These are phyloP conservation scores for Melanogaster broomeanus DNA, from an alignment of 768 basidiomycete genomes.

Conservation along the genomic window DNA sequence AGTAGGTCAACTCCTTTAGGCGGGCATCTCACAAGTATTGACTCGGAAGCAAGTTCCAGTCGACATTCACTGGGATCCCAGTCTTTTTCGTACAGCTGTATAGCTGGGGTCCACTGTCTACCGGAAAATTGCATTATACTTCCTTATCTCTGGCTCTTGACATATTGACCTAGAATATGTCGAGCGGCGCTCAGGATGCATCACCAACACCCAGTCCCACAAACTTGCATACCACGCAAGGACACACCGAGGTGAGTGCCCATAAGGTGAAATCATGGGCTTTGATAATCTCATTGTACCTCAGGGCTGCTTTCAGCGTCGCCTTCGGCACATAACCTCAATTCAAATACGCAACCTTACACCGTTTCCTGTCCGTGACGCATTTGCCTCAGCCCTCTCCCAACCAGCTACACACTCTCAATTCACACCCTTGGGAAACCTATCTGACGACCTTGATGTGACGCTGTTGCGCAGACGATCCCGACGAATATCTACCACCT, in stretches of 20 bases:
- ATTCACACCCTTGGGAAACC: constrained; percentile 53
- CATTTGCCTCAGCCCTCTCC: constrained; percentile 68
- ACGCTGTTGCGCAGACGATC: constrained; percentile 57
- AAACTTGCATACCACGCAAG: constrained; percentile 13
- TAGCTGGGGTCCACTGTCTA: background rate
- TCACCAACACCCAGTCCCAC: constrained; percentile 14
- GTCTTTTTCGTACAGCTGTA: background rate
- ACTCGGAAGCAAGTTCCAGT: no score
- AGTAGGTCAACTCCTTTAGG: no score
- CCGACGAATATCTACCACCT: constrained; percentile 62
- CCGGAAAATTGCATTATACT: background rate
- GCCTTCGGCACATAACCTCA: constrained; percentile 70
- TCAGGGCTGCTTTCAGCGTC: constrained; percentile 48
- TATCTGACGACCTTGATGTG: constrained; percentile 73
- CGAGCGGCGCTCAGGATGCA: constrained; percentile 16
- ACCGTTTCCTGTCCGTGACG: constrained; percentile 80
- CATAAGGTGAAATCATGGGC: background rate
- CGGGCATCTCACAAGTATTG: no score
- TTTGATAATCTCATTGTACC: background rate
- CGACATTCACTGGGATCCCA: no score
- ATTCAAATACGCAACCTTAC: constrained; percentile 81
- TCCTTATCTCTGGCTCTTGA: background rate
- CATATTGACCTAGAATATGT: constrained; percentile 18
- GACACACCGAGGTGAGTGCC: constrained; percentile 15
- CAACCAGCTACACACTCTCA: constrained; percentile 67